Conservation (phyloP, 257 asterid genomes). For the Lycium ferocissimum region DNA sequence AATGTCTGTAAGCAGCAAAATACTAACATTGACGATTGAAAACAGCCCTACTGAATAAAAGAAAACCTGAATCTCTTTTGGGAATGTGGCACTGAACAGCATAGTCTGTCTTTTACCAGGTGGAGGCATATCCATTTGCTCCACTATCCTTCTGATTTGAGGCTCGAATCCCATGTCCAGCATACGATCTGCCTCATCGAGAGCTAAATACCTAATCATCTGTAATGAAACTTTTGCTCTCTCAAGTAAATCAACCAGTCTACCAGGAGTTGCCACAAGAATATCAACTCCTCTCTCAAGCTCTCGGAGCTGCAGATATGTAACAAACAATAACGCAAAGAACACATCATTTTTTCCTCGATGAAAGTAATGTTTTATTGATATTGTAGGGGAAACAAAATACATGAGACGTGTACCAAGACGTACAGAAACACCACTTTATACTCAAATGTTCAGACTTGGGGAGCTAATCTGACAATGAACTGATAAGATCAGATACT, state of each 20-base stretch:
- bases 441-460: constrained; percentile 3
- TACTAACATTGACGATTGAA: not conserved
- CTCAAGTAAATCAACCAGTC: constrained; percentile 93
- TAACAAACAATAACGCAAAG: constrained; percentile 24
- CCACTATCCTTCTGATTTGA: constrained; percentile 89
- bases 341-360: constrained; percentile 22
- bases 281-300: constrained; percentile 95
- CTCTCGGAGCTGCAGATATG: constrained; percentile 70
- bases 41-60: constrained; percentile 26
- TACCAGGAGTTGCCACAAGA: constrained; percentile 95
- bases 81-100: constrained; percentile 94
- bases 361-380: not conserved
- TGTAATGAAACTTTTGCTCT: constrained; percentile 84
- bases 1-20: not conserved
- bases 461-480: not conserved
- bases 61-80: constrained; percentile 84
- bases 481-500: not conserved
- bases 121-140: constrained; percentile 96
- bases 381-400: not conserved
- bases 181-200: constrained; percentile 96
- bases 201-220: constrained; percentile 87
- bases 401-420: not conserved
- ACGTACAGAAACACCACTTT: not conserved
- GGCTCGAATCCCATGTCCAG: constrained; percentile 98
- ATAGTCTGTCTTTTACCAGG: constrained; percentile 88